Evolutionary conservation across 108 stramenopile genomes (phyloP).

Genomic region (Nannochloropsis granulata): DNA sequence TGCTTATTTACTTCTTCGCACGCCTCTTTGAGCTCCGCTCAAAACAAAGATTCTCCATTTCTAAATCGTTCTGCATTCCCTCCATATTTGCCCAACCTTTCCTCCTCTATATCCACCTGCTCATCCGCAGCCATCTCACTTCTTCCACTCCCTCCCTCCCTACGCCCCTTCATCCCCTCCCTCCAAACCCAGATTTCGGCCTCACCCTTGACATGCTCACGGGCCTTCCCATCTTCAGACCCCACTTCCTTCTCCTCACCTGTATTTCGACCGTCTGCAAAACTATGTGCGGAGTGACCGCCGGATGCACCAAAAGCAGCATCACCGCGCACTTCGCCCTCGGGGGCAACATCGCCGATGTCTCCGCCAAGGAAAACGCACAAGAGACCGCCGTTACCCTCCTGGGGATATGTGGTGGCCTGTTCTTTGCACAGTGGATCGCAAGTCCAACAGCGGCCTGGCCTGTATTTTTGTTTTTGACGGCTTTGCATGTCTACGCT

Average conservation of each 20-base stretch:
- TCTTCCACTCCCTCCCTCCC: no score
- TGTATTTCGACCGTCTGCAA: constrained; percentile 72
- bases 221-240: constrained; percentile 33
- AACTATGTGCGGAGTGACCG: constrained; percentile 47
- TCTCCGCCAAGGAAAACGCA: constrained; percentile 80
- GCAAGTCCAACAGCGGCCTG: constrained; percentile 32
- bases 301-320: constrained; percentile 50
- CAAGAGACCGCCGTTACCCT: constrained; percentile 87
- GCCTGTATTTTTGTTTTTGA: constrained; percentile 58
- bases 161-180: background rate
- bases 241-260: constrained; percentile 40
- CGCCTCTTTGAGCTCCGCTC: background rate
- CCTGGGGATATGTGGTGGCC: constrained; percentile 65
- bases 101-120: no score
- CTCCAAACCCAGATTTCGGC: constrained; percentile 42
- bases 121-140: no score
- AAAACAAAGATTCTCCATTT: no score
- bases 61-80: no score
- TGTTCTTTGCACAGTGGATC: constrained; percentile 1
- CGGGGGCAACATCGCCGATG: constrained; percentile 72
- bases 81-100: no score
- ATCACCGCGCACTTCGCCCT: constrained; percentile 71
- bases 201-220: constrained; percentile 72
- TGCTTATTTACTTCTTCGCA: background rate
- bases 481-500: constrained; percentile 72